Base-by-base conservation (phyloP, 208 protist genomes). In the Leishmania tropica region DNA sequence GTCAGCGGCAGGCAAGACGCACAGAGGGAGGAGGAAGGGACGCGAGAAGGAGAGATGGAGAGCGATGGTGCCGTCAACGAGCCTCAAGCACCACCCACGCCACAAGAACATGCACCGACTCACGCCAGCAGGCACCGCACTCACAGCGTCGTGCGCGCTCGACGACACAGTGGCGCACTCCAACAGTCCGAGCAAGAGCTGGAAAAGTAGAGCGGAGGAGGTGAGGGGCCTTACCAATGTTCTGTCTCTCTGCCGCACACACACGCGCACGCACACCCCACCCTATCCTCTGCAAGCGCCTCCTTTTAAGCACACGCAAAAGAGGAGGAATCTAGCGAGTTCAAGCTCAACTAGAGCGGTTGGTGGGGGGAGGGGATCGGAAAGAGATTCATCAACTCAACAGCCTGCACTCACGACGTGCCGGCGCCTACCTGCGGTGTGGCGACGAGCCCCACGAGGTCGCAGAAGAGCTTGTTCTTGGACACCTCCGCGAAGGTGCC, bases 401-500 rank as follows among this genome's bases (percentile, higher is more conserved):
- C 4, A 1, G 3, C 21, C 24, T 73, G 13, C 7, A 53, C 24
- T 31, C 77, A 65, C 37, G 56, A 80, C 19, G 37, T 78, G 31
- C 53, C 64, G 1, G 65, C 76, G 6, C 48, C 56, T 24, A 74
- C 71, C 65, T 84, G 71, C 21, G 74, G 81, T 2, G 79, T 53
- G 35, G 45, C 35, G 0, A 79, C 68, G 10, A 97, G 76, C 0
- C 94, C 94, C 7, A 95, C 90, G 42, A 95, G 78, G 67, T 93
- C 87, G 45, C 92, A 88, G 78, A 97, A 97, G 13, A 94, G 80
- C 74, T 88, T 83, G 75, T 87, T 87, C 75, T 73, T 70, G 31
- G 83, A 83, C 42, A 97, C 90, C 74, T 93, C 91, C 19, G 92
- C 91, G 74, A 93, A 97, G 48, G 76, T 94, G 72, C 96, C 96